Evolutionary conservation across 768 basidiomycete species (phyloP).

Genomic region (Coprinopsis strossmayeri): DNA sequence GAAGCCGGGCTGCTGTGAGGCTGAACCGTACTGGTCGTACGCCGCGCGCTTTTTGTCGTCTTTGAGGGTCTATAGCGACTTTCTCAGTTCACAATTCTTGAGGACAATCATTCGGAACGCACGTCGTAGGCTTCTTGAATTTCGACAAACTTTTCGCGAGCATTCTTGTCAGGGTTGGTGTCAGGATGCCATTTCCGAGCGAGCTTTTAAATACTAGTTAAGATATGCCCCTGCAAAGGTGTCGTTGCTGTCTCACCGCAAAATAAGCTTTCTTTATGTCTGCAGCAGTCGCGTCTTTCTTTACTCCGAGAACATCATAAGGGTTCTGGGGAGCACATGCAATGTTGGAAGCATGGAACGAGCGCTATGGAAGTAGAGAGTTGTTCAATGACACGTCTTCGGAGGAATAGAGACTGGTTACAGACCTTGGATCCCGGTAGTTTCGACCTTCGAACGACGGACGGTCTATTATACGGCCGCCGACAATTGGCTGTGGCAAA

Average conservation of each 20-base stretch:
- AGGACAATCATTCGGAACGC: slow-evolving; percentile 11
- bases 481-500: slow-evolving; percentile 32
- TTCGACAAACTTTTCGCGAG: slow-evolving; percentile 91
- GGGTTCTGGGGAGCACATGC: slow-evolving; percentile 69
- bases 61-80: slow-evolving; percentile 65
- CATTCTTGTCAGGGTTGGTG: slow-evolving; percentile 87
- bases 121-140: slow-evolving; percentile 98
- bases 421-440: slow-evolving; percentile 35
- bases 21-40: slow-evolving; percentile 89
- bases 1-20: slow-evolving; percentile 91
- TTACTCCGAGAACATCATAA: slow-evolving; percentile 86
- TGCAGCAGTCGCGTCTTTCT: slow-evolving; percentile 69
- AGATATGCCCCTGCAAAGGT: slow-evolving; percentile 9
- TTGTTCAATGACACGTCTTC: slow-evolving; percentile 7
- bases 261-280: slow-evolving; percentile 99
- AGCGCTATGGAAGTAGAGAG: slow-evolving; percentile 43
- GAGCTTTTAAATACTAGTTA: slow-evolving; percentile 46
- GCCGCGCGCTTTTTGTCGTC: slow-evolving; percentile 90
- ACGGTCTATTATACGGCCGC: slow-evolving; percentile 24
- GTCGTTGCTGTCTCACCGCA: slow-evolving; percentile 50
- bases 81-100: background rate
- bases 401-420: slow-evolving; percentile 5
- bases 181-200: slow-evolving; percentile 98
- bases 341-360: slow-evolving; percentile 64
- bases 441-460: slow-evolving; percentile 17